Base-by-base conservation (phyloP, 768 basidiomycete genomes). In the Amanita rubescens region DNA sequence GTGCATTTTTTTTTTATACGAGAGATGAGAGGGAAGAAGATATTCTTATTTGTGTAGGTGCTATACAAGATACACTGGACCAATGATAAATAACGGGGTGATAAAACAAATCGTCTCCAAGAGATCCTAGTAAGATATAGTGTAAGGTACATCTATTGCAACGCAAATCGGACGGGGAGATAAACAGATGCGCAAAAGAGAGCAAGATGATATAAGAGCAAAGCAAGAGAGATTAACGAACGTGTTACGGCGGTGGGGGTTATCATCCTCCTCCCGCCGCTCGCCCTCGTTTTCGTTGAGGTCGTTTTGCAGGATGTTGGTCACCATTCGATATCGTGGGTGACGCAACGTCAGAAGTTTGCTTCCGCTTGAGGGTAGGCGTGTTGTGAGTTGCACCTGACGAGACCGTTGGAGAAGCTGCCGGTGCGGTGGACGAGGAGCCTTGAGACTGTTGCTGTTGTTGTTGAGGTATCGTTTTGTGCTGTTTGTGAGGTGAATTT, bases 401-500 rank as follows among this genome's bases (percentile, higher is more conserved):
- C 30, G 71, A 68, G 24, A 49, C 32, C 10, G 54, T 48, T n/a
- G 54, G 45, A 60, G 67, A 63, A 9, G 52, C 44, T 43, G 62
- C 25, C 35, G 54, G 55, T 55, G 72, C 62, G 57, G 71, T 64
- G 55, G 78, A 66, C 54, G 69, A 66, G 2, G 69, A 62, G 53
- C 69, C 69, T 49, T 67, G 59, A 1, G 70, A 64, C 44, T 63
- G 58, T 37, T 57, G 55, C 30, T 53, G 64, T 43, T 63, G 58
- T 35, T 57, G 55, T 30, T 54, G 68, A 39, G 75, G 76, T 56
- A 79, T 76, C 46, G 76, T 75, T 63, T 85, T 84, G 62, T 78
- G 76, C 67, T 80, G 80, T 68, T 87, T 87, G 66, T 75, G 76
- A 11, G 79, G 80, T 22, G 80, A 78, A 55, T 73, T 81, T 54